These are phyloP conservation scores for Pneumocystis wakefieldiae DNA, from an alignment of 1,139 yeast genomes.

Conservation along the genomic window DNA sequence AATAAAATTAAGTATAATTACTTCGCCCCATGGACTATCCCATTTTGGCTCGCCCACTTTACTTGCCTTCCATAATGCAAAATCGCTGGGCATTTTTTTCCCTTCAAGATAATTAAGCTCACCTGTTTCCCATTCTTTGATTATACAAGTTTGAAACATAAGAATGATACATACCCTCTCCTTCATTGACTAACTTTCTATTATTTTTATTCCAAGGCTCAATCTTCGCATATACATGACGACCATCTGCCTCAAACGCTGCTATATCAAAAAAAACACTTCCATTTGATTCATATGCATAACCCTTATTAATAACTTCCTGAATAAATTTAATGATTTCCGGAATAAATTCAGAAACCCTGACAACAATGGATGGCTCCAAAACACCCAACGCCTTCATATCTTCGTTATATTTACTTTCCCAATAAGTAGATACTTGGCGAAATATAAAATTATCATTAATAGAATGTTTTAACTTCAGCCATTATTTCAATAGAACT, in stretches of 20 bases:
- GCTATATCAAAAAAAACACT: slow-evolving; percentile 89
- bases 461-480: slow-evolving; percentile 47
- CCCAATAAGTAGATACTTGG: slow-evolving; percentile 81
- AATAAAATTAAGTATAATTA: not conserved
- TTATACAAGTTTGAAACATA: slow-evolving; percentile 25
- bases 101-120: slow-evolving; percentile 29
- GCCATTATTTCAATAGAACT: not conserved
- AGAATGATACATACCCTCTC: slow-evolving; percentile 58
- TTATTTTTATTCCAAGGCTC: slow-evolving; percentile 98
- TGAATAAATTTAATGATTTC: slow-evolving; percentile 72
- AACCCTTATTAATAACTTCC: slow-evolving; percentile 60
- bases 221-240: slow-evolving; percentile 77
- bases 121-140: not conserved
- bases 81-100: slow-evolving; percentile 67
- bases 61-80: slow-evolving; percentile 92
- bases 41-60: slow-evolving; percentile 97
- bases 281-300: slow-evolving; percentile 69
- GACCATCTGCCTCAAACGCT: slow-evolving; percentile 49
- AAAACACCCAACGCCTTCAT: slow-evolving; percentile 75
- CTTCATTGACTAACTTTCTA: slow-evolving; percentile 73
- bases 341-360: slow-evolving; percentile 95
- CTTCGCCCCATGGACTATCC: slow-evolving; percentile 82
- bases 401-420: slow-evolving; percentile 63
- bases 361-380: slow-evolving; percentile 71
- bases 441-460: slow-evolving; percentile 75